phyloP scores from a whole-genome alignment of 2,329 filamentous ascomycete species.

The Alternaria angustiovoidea region DNA sequence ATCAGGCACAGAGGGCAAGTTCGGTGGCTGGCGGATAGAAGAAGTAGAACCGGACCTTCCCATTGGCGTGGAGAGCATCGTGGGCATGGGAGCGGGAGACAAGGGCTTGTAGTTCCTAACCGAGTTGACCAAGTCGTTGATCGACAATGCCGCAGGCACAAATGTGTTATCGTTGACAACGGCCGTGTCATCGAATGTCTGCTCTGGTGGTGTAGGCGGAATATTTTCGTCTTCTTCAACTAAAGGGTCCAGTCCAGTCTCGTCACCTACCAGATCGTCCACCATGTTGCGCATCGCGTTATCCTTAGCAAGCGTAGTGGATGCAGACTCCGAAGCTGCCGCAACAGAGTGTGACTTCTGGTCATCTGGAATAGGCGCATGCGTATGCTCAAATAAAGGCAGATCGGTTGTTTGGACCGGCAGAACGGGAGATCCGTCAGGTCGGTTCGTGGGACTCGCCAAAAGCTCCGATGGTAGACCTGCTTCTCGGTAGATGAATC shows the following conservation, averaged over 20 bases:
- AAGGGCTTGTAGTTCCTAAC: constrained; percentile 47
- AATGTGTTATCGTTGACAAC: constrained; percentile 44
- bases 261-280: constrained; percentile 60
- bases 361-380: constrained; percentile 43
- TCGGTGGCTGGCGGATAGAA: constrained; percentile 45
- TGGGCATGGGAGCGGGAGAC: constrained; percentile 37
- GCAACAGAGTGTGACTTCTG: constrained; percentile 46
- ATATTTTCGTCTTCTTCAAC: constrained; percentile 55
- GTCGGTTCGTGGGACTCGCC: constrained; percentile 53
- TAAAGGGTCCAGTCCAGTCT: constrained; percentile 51
- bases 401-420: constrained; percentile 50
- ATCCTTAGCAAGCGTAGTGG: constrained; percentile 54
- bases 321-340: constrained; percentile 58
- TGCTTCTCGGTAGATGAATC: constrained; percentile 64
- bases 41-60: constrained; percentile 45
- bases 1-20: constrained; percentile 49
- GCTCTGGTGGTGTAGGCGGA: constrained; percentile 57
- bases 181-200: constrained; percentile 54
- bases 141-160: constrained; percentile 39
- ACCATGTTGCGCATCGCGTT: constrained; percentile 66
- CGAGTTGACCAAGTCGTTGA: constrained; percentile 50
- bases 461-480: constrained; percentile 60
- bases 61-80: constrained; percentile 44
- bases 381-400: constrained; percentile 37
- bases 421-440: constrained; percentile 53